Conservation (phyloP, 192 early-diverging fungal genomes). For the Entomortierella beljakovae region DNA sequence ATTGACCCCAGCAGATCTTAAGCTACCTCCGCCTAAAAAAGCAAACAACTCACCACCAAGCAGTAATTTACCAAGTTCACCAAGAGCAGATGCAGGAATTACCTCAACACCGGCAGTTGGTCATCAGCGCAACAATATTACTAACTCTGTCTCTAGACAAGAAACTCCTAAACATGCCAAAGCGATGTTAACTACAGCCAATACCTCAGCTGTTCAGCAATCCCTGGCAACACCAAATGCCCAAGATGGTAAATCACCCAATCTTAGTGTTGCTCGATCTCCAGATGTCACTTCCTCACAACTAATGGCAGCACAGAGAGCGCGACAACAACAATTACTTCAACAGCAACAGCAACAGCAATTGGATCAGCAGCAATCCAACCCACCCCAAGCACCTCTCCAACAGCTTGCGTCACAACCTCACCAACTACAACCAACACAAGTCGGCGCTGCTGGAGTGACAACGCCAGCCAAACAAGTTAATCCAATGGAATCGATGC, state of each 20-base stretch:
- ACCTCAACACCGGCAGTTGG: slow-evolving; percentile 1
- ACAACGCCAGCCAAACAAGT: not conserved
- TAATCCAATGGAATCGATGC: slow-evolving; percentile 12
- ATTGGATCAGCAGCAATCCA: slow-evolving; percentile 1
- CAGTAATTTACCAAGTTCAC: slow-evolving; percentile 25
- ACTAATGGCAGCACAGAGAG: not conserved
- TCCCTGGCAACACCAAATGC: not conserved
- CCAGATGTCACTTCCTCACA: slow-evolving; percentile 8
- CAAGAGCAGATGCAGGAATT: slow-evolving; percentile 18
- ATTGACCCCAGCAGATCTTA: slow-evolving; percentile 40
- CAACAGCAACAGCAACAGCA: not conserved
- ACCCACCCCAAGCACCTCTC: not conserved
- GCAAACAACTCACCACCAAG: slow-evolving; percentile 39
- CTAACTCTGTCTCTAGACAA: not conserved
- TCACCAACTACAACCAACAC: not conserved
- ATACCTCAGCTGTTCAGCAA: not conserved
- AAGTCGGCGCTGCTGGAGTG: not conserved
- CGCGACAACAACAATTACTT: not conserved
- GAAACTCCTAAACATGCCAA: slow-evolving; percentile 17
- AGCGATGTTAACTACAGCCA: not conserved
- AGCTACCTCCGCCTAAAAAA: slow-evolving; percentile 38
- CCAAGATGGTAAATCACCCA: slow-evolving; percentile 1
- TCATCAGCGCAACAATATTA: not conserved
- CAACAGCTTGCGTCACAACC: not conserved
- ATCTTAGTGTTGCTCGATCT: not conserved